A percentile compares a stretch with the other conserved stretches of the same genome.
Conservation (phyloP, 768 basidiomycete species). For the Lepiota brunneoincarnata region DNA sequence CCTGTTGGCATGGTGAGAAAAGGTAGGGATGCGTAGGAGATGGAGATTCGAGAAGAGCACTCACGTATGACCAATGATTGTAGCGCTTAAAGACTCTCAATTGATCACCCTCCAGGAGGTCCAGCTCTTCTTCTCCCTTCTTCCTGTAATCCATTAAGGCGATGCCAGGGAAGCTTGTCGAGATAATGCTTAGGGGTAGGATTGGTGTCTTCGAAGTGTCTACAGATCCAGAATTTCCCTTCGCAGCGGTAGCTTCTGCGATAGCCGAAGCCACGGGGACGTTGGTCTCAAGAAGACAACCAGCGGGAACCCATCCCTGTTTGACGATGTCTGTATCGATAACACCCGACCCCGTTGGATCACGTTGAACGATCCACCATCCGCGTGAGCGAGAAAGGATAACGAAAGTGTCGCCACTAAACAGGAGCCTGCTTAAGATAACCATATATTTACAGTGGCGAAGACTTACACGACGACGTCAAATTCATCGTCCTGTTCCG, state of each 20-base stretch:
- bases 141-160: constrained; percentile 96
- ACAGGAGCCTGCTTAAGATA: constrained; percentile 9
- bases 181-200: constrained; percentile 86
- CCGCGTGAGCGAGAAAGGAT: constrained; percentile 93
- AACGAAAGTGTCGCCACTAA: constrained; percentile 88
- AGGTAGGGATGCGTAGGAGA: constrained; percentile 1
- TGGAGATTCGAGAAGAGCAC: constrained; percentile 21
- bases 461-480: constrained; percentile 86
- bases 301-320: constrained; percentile 98
- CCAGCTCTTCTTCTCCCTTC: constrained; percentile 91
- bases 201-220: constrained; percentile 70
- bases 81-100: constrained; percentile 96
- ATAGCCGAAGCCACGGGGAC: constrained; percentile 88
- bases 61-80: constrained; percentile 95
- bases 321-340: constrained; percentile 75
- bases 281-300: constrained; percentile 91
- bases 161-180: constrained; percentile 96
- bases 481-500: constrained; percentile 98
- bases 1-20: constrained; percentile 41
- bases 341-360: constrained; percentile 79
- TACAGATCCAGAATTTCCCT: constrained; percentile 37
- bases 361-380: constrained; percentile 99
- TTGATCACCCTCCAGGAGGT: constrained; percentile 83
- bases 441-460: constrained; percentile 2
- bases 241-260: constrained; percentile 73